Evolutionary conservation across 345 rosid genomes (phyloP), one percentile per base, ranked within the genome.

Genomic region (Eucalyptus marginata): DNA sequence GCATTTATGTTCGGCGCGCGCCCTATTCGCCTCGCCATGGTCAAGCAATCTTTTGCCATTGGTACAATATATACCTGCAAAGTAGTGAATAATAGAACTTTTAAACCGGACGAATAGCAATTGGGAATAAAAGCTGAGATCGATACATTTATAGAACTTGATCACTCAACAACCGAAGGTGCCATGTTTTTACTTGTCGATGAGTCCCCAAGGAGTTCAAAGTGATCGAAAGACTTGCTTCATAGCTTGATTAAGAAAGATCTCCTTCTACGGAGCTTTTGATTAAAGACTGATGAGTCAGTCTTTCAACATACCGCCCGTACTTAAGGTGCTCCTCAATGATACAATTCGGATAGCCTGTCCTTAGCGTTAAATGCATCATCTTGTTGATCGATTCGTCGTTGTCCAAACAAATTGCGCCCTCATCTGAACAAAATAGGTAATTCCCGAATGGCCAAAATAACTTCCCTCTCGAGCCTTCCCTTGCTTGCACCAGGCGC

Each of bases 371-470:
- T 90, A 90, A 90, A 86, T 92, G 88, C 96, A 96, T 92, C 95
- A 96, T 92, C 90, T 86, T 88, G 51, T 92, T 88, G 43, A 95
- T 93, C 11, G 94, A 93, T 22, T 62, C 64, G 3, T 95, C 93
- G 50, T 94, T 94, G 33, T 97, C 97, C 71, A 96, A 52, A 36
- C 99, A 98, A 22, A 98, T 89, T 15, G 94, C 96, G 50, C 99
- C 99, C 27, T 92, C 93, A 43, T 93, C 91, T 25, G 98, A 94
- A 68, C 97, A 95, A 90, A 96, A 93, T 40, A 95, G 87, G 85
- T 93, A 95, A 88, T 92, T 96, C 89, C 99, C 99, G 24, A 94
- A 95, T 15, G 99, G 98, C 94, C 93, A 94, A 64, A 94, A 95
- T 9, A 44, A 88, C 80, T 86, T 87, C 50, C 68, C 88, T n/a